Evolutionary conservation across 768 basidiomycete genomes (phyloP).

Genomic region (Phylloporus arenicola): DNA sequence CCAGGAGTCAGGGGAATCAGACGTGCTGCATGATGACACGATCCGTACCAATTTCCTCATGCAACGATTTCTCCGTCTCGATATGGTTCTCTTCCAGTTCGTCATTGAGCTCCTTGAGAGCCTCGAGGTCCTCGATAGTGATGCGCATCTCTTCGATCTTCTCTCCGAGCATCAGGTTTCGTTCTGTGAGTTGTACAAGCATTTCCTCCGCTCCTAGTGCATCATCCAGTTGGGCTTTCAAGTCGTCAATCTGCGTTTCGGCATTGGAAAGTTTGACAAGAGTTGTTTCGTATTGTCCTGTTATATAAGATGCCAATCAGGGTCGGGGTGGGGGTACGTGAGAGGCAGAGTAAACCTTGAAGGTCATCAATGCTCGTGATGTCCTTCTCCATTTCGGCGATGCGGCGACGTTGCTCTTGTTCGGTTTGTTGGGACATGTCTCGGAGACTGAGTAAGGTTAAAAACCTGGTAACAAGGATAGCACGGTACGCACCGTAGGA

Average conservation of each 20-base stretch:
- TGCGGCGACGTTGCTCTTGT: conserved; percentile 71
- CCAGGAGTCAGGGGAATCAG: conserved; percentile 1
- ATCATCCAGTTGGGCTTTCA: conserved; percentile 92
- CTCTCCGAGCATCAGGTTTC: conserved; percentile 90
- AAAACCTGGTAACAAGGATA: background rate
- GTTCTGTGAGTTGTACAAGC: conserved; percentile 90
- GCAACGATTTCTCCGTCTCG: conserved; percentile 86
- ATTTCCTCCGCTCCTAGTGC: conserved; percentile 95
- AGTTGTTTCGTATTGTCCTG: conserved; percentile 76
- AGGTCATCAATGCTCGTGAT: conserved; percentile 72
- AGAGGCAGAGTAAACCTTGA: conserved; percentile 49
- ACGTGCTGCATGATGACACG: background rate
- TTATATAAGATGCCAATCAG: conserved; percentile 4
- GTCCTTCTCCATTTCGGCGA: conserved; percentile 88
- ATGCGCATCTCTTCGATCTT: conserved; percentile 98
- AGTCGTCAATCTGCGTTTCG: conserved; percentile 86
- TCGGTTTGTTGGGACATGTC: conserved; percentile 88
- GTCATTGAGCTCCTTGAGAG: conserved; percentile 92
- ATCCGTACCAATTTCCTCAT: conserved; percentile 78
- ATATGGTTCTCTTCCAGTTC: conserved; percentile 96
- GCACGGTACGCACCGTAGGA: conserved; percentile 55
- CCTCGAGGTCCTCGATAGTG: conserved; percentile 93
- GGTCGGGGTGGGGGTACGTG: background rate
- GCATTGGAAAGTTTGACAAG: conserved; percentile 82
- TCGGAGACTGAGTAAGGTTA: conserved; percentile 51